Evolutionary conservation across 257 asterid genomes (phyloP).

Genomic region (Solanum megistacrolobum): DNA sequence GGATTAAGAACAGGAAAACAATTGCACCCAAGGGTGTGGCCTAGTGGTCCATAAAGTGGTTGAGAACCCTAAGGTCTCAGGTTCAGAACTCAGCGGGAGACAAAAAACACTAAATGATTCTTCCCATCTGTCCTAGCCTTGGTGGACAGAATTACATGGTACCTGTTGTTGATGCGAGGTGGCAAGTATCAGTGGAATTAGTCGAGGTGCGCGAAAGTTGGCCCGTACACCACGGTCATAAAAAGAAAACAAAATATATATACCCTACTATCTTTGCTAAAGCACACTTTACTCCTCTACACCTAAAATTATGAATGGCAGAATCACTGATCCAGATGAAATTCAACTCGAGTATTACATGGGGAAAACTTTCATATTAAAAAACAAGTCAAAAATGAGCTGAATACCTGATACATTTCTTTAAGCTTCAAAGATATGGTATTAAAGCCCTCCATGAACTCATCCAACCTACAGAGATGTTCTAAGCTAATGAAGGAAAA

Average conservation of each 20-base stretch:
- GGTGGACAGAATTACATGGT: no score
- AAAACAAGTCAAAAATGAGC: background rate
- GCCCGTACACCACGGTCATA: no score
- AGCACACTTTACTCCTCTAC: background rate
- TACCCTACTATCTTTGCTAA: background rate
- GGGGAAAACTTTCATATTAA: background rate
- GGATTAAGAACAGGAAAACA: background rate
- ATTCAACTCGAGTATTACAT: background rate
- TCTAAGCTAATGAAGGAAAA: background rate
- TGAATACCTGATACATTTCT: constrained; percentile 94
- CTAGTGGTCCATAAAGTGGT: background rate
- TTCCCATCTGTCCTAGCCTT: no score
- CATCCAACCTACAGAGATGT: constrained; percentile 61
- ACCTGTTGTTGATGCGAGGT: no score
- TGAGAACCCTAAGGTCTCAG: background rate
- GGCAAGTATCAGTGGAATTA: no score
- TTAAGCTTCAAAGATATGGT: constrained; percentile 86
- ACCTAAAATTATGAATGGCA: background rate
- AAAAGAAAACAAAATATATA: background rate
- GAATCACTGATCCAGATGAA: background rate
- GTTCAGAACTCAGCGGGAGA: background rate
- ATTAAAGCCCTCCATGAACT: constrained; percentile 94
- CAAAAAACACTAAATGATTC: no score
- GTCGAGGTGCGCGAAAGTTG: no score
- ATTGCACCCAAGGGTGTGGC: background rate